Percentiles rank a stretch among this genome's conserved stretches.
phyloP scores from a whole-genome alignment of 2,329 filamentous ascomycete species.

The Trichoderma oligosporum region DNA sequence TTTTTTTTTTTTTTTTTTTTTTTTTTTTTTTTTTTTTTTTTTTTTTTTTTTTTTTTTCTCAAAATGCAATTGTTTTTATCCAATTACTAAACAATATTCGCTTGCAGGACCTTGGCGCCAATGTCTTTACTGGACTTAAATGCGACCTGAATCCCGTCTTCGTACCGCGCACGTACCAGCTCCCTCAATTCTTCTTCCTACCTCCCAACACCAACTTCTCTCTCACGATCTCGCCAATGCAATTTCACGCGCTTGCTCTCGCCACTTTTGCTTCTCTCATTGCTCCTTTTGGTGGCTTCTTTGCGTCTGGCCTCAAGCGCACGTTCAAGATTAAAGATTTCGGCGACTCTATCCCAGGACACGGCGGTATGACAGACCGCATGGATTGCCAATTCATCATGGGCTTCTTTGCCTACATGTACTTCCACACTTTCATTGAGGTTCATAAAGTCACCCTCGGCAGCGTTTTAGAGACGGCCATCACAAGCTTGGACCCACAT shows the following conservation, averaged over 20 bases:
- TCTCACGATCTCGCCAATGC: conserved; percentile 79
- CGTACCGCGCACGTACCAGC: conserved; percentile 67
- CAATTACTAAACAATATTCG: neutral
- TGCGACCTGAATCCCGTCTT: conserved; percentile 93
- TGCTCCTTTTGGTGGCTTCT: conserved; percentile 96
- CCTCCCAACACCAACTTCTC: conserved; percentile 57
- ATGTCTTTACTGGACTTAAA: conserved; percentile 83
- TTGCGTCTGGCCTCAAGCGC: conserved; percentile 93
- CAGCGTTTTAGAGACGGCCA: conserved; percentile 82
- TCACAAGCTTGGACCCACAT: conserved; percentile 79
- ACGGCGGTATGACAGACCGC: conserved; percentile 95
- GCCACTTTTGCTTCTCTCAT: conserved; percentile 94
- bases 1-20: too few species aligned
- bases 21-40: too few species aligned
- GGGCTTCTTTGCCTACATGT: conserved; percentile 98
- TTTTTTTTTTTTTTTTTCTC: too few species aligned
- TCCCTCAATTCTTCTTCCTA: conserved; percentile 70
- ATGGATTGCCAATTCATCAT: conserved; percentile 99
- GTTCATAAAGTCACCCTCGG: conserved; percentile 81
- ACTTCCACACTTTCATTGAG: conserved; percentile 96
- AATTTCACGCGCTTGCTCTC: conserved; percentile 86
- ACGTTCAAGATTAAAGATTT: conserved; percentile 99
- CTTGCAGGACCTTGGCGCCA: conserved; percentile 75
- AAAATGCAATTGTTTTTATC: neutral
- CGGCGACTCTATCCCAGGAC: conserved; percentile 93